A percentile compares a stretch with the other conserved stretches of the same genome.
Evolutionary conservation across 345 rosid species (phyloP).

Genomic region (Hirschfeldia incana): DNA sequence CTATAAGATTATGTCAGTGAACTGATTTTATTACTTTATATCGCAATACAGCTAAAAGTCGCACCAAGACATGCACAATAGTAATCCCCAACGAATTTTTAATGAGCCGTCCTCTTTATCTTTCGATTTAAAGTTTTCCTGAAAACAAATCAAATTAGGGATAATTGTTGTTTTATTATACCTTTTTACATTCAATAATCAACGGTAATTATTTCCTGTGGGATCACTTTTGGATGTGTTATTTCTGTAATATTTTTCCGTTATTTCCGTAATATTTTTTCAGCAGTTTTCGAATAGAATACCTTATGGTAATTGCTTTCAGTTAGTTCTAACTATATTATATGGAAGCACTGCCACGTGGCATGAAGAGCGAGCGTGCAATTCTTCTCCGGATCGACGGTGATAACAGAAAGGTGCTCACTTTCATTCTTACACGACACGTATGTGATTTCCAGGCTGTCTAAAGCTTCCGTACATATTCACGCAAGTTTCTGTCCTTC

Average conservation of each 20-base stretch:
- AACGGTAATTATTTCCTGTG: background rate
- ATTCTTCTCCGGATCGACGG: slow-evolving; percentile 8
- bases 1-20: background rate
- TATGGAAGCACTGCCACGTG: background rate
- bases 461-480: slow-evolving; percentile 6
- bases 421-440: slow-evolving; percentile 35
- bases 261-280: background rate
- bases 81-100: background rate
- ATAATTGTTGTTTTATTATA: background rate
- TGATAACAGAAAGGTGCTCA: background rate
- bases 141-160: background rate
- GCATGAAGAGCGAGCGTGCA: slow-evolving; percentile 1
- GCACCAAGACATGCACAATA: slow-evolving; percentile 3
- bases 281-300: background rate
- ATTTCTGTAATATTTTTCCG: background rate
- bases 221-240: background rate
- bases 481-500: slow-evolving; percentile 22
- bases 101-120: background rate
- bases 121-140: background rate
- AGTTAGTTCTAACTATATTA: background rate
- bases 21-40: background rate
- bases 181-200: background rate
- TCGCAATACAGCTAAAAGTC: background rate
- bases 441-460: slow-evolving; percentile 28
- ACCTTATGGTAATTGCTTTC: background rate